Conservation (phyloP, 2,329 filamentous ascomycete genomes). For the Elsinoe batatas region DNA sequence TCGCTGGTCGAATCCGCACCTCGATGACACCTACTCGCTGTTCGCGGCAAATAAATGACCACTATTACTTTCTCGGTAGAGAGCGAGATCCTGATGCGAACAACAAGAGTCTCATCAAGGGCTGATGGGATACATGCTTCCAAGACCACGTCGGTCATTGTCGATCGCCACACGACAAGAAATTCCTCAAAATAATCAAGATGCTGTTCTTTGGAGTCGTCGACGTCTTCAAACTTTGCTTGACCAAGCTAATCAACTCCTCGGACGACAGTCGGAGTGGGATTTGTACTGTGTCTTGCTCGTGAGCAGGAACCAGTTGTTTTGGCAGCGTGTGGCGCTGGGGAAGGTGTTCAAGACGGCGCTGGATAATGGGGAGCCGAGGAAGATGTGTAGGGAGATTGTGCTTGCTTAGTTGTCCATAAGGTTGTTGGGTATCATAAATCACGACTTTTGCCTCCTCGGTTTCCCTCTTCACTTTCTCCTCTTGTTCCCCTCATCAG, state of each 20-base stretch:
- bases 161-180: background rate
- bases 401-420: background rate
- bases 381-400: conserved; percentile 23
- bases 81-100: background rate
- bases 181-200: background rate
- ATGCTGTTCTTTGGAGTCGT: conserved; percentile 1
- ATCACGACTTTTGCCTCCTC: background rate
- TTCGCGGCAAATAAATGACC: background rate
- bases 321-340: conserved; percentile 24
- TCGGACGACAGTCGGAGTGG: conserved; percentile 20
- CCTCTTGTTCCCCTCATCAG: too few relatives aligned
- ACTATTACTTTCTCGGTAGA: background rate
- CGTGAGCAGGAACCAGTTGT: conserved; percentile 19
- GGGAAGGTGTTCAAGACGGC: conserved; percentile 28
- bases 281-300: conserved; percentile 29
- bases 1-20: background rate
- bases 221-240: background rate
- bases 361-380: conserved; percentile 17
- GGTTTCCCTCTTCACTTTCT: too few relatives aligned
- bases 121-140: conserved; percentile 3
- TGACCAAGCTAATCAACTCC: background rate
- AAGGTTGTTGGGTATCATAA: background rate
- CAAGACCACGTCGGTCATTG: background rate
- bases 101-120: background rate
- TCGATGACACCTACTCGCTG: background rate